Base-by-base conservation (phyloP, 1,284 basidiomycete genomes). In the Coriolopsis trogii region DNA sequence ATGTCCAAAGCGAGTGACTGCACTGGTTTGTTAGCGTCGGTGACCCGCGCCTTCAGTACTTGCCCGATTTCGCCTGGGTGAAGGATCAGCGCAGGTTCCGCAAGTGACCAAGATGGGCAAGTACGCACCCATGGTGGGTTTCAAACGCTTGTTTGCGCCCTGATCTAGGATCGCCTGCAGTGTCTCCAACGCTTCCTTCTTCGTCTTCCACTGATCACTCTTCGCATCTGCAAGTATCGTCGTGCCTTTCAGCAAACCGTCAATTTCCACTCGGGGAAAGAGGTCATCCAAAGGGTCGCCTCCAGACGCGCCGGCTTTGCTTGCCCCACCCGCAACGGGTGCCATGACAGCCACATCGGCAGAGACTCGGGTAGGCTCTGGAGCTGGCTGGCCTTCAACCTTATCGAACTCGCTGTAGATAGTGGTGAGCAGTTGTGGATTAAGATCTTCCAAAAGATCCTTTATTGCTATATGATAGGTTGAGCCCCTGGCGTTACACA, bases 341-440 rank as follows among this genome's bases (percentile, higher is more conserved):
- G 69, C 75, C 57, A 85, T 72, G 38, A 70, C 77, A 12, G 79
- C 79, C 23, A 93, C 75, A 67, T 98, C 95, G 4, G 77, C 84
- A 31, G 89, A 91, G 40, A 79, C 78, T 37, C 91, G 81, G 4
- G 78, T 88, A 0, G 95, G 95, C 53, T 90, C 87, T 1, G 97
- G 96, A 3, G 90, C 74, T 2, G 84, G 68, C 50, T 83, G 85
- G 25, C 87, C 87, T 36, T 93, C 87, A n/a, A 89, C 91, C 69
- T 98, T 98, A 58, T 93, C 95, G 63, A 99, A 98, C 67, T 99
- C 97, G 55, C 79, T 78, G 44, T 85, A 86, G 63, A 99, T 98
- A 1, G 95, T 98, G 20, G 84, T 81, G n/a, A 96, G 76, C 10
- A 99, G 78, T 65, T 98, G 93, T 3, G 96, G 90, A 66, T 98